phyloP scores from a whole-genome alignment of 345 rosid species.

The Salix arbutifolia region DNA sequence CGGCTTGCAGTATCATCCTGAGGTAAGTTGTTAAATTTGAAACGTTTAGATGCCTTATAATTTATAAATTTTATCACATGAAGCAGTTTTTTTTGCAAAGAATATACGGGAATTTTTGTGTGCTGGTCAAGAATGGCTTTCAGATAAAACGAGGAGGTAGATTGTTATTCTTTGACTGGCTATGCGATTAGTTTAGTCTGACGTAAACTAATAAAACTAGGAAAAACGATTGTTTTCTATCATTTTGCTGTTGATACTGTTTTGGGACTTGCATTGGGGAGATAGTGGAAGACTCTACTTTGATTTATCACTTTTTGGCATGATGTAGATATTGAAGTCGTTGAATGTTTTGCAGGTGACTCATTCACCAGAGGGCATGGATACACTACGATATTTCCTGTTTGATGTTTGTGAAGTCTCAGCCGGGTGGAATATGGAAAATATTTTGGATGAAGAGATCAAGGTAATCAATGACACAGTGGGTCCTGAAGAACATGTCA shows the following conservation, averaged over 20 bases:
- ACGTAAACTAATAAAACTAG: background rate
- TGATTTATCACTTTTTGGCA: background rate
- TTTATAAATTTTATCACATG: background rate
- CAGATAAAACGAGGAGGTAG: background rate
- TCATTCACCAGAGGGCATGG: constrained; percentile 96
- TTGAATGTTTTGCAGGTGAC: constrained; percentile 56
- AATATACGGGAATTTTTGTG: background rate
- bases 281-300: background rate
- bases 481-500: constrained; percentile 78
- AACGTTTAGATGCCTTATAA: background rate
- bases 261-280: background rate
- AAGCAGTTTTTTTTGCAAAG: background rate
- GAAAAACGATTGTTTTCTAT: background rate
- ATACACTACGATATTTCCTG: constrained; percentile 65
- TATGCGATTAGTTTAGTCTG: background rate
- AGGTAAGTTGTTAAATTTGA: constrained; percentile 41
- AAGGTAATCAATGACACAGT: constrained; percentile 59
- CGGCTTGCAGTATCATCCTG: constrained; percentile 95
- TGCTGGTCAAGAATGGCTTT: background rate
- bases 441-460: constrained; percentile 85
- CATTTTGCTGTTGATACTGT: background rate
- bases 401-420: constrained; percentile 66
- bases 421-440: constrained; percentile 91
- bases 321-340: background rate
- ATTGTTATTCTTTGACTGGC: background rate